Conservation (phyloP, 768 basidiomycete species). For the Suillus variegatus region DNA sequence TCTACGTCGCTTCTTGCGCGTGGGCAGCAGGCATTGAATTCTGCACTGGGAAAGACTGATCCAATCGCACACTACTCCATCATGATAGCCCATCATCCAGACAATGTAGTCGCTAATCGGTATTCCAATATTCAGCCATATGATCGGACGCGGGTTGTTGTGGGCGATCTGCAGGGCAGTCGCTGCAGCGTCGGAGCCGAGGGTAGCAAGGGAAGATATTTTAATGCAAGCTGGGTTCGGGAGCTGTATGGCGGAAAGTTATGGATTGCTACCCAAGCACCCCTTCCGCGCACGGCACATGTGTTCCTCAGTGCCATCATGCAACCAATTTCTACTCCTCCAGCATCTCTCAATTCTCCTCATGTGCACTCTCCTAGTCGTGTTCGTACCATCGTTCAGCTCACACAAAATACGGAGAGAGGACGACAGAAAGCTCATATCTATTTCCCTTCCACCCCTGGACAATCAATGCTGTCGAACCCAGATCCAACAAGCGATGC, state of each 20-base stretch:
- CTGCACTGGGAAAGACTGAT: constrained; percentile 16
- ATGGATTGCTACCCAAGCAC: constrained; percentile 90
- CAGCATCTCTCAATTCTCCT: constrained; percentile 24
- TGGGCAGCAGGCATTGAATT: constrained; percentile 12
- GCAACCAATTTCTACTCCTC: constrained; percentile 45
- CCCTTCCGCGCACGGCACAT: constrained; percentile 67
- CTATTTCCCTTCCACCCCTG: constrained; percentile 69
- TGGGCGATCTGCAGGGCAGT: constrained; percentile 26
- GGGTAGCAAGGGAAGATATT: constrained; percentile 48
- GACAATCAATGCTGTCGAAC: constrained; percentile 47
- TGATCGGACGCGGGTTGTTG: constrained; percentile 76
- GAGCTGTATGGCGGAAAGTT: constrained; percentile 71
- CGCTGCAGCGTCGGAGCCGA: constrained; percentile 13
- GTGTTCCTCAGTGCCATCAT: constrained; percentile 74
- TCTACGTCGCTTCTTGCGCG: constrained; percentile 1
- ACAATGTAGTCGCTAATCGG: constrained; percentile 58
- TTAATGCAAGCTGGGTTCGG: constrained; percentile 87
- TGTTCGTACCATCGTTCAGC: constrained; percentile 78
- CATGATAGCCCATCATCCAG: constrained; percentile 44
- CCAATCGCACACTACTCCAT: constrained; percentile 55
- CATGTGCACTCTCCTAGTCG: constrained; percentile 34
- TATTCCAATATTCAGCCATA: constrained; percentile 78
- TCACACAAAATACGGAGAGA: constrained; percentile 72
- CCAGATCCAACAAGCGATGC: constrained; percentile 46
- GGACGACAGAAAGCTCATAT: constrained; percentile 73